Evolutionary conservation across 352 stramenopile species (phyloP).

Genomic region (Globisporangium yorkense): DNA sequence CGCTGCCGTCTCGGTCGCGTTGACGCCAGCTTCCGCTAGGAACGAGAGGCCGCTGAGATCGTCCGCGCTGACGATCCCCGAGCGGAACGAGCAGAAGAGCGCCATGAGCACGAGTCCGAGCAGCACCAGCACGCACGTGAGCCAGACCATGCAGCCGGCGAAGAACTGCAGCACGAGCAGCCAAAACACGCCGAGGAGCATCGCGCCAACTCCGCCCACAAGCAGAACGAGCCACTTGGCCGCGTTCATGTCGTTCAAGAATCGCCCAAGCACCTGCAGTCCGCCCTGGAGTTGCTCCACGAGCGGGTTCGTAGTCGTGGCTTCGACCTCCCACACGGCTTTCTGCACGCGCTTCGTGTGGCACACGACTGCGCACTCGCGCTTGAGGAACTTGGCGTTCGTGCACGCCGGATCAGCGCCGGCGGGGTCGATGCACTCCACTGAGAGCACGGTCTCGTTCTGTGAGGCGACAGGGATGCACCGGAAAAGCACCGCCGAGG

Average conservation of each 20-base stretch:
- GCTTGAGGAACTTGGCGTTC: slow-evolving; percentile 25
- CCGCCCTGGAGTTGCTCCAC: slow-evolving; percentile 64
- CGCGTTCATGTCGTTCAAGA: slow-evolving; percentile 70
- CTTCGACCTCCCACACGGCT: slow-evolving; percentile 46
- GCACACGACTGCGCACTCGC: slow-evolving; percentile 36
- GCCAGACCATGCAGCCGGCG: slow-evolving; percentile 70
- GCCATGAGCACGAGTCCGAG: slow-evolving; percentile 59
- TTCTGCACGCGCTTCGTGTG: slow-evolving; percentile 69
- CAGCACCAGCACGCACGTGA: slow-evolving; percentile 65
- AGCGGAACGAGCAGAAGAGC: slow-evolving; percentile 67
- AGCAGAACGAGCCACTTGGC: slow-evolving; percentile 52
- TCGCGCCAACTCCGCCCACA: slow-evolving; percentile 41
- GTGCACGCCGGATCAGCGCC: slow-evolving; percentile 53
- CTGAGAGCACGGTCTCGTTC: slow-evolving; percentile 53
- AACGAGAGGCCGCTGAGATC: slow-evolving; percentile 34
- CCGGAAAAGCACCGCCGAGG: slow-evolving; percentile 53
- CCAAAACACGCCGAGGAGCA: slow-evolving; percentile 62
- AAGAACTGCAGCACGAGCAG: slow-evolving; percentile 76
- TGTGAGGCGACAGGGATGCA: slow-evolving; percentile 61
- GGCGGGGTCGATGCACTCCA: slow-evolving; percentile 55
- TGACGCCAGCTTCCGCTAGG: slow-evolving; percentile 23
- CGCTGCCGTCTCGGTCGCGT: slow-evolving; percentile 9
- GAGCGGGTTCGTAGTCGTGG: slow-evolving; percentile 54
- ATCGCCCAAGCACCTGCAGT: slow-evolving; percentile 49
- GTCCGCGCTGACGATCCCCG: slow-evolving; percentile 46